Evolutionary conservation across 345 rosid genomes (phyloP).

Genomic region (Moricandia arvensis): DNA sequence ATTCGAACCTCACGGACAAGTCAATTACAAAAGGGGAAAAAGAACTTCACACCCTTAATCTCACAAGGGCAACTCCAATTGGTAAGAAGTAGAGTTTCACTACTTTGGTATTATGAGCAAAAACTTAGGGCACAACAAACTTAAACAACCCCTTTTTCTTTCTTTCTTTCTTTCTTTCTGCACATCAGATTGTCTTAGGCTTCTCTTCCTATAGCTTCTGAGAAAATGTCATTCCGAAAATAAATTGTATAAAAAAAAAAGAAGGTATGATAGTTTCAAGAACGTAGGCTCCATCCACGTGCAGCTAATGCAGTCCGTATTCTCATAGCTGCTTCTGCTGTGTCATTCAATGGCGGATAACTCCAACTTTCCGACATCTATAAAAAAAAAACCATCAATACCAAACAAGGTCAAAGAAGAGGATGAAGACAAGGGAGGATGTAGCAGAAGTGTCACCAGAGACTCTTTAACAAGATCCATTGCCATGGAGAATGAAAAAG

Average conservation of each 20-base stretch:
- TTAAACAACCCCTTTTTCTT: not conserved
- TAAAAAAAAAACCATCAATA: constrained; percentile 10
- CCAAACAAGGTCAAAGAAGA: constrained; percentile 6
- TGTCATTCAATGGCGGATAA: constrained; percentile 90
- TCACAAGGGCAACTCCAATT: not conserved
- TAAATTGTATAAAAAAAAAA: not conserved
- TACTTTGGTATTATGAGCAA: constrained; percentile 13
- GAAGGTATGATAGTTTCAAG: constrained; percentile 37
- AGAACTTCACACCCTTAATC: not conserved
- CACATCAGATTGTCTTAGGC: constrained; percentile 14
- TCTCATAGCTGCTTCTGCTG: constrained; percentile 79
- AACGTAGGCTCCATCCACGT: constrained; percentile 76
- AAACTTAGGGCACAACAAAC: constrained; percentile 8
- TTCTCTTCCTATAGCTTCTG: constrained; percentile 15
- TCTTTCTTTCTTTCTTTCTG: not conserved
- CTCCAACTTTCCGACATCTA: constrained; percentile 94
- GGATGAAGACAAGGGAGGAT: too few relatives aligned
- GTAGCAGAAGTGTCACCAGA: too few relatives aligned
- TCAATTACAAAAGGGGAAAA: not conserved
- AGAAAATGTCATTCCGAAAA: constrained; percentile 19
- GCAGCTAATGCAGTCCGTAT: constrained; percentile 67
- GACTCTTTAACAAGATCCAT: too few relatives aligned
- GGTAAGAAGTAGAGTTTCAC: not conserved
- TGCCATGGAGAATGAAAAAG: too few relatives aligned
- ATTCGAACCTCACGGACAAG: not conserved